Evolutionary conservation across 768 basidiomycete genomes (phyloP).

Genomic region (Russula brevipes): DNA sequence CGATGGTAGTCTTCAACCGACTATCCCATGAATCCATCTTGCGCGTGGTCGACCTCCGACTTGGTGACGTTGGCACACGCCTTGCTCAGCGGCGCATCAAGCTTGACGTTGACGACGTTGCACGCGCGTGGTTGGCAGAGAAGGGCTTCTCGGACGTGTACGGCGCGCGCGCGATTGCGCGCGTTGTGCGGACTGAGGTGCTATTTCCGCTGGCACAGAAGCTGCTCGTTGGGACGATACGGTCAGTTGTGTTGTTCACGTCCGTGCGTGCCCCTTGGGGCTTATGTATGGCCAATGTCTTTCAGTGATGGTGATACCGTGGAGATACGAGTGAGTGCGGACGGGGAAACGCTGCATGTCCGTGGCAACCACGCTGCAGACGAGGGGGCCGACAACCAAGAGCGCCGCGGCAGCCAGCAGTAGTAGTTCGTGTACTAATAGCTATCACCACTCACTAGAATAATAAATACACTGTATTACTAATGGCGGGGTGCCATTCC

Average conservation of each 20-base stretch:
- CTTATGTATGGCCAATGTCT: neutral
- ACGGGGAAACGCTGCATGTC: slow-evolving; percentile 46
- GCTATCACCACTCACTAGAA: neutral
- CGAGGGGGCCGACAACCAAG: neutral
- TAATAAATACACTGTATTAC: no score
- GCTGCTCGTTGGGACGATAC: slow-evolving; percentile 70
- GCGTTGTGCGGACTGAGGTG: slow-evolving; percentile 79
- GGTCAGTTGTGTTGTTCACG: slow-evolving; percentile 37
- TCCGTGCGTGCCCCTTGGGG: neutral
- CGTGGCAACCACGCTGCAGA: slow-evolving; percentile 59
- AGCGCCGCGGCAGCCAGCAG: neutral
- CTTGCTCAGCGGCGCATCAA: slow-evolving; percentile 61
- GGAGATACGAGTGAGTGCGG: slow-evolving; percentile 43
- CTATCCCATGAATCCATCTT: slow-evolving; percentile 68
- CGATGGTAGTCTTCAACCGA: slow-evolving; percentile 88
- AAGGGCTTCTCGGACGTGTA: slow-evolving; percentile 82
- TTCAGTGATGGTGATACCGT: slow-evolving; percentile 65
- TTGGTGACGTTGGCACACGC: slow-evolving; percentile 66
- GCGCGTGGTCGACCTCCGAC: slow-evolving; percentile 71
- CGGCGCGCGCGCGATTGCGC: slow-evolving; percentile 81
- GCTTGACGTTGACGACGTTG: slow-evolving; percentile 60
- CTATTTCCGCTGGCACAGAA: slow-evolving; percentile 79
- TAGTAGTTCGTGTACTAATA: neutral
- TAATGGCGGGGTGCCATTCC: no score
- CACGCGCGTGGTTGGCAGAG: slow-evolving; percentile 63